Base-by-base conservation (phyloP, 2,329 filamentous ascomycete species). In the Neofusicoccum sp. region DNA sequence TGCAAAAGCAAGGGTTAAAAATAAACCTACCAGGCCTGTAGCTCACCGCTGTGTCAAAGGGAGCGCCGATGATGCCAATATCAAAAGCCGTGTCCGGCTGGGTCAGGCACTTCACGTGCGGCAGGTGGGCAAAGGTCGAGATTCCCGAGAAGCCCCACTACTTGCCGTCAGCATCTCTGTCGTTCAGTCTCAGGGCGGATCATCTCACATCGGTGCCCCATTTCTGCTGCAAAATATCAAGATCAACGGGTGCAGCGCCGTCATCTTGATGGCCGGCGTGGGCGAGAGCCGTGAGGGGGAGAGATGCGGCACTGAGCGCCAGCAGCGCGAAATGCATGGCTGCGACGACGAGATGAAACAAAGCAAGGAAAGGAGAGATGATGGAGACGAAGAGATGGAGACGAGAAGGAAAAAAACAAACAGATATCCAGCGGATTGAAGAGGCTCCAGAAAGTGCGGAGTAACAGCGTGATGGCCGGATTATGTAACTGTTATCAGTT, bases 101-200 rank as follows among this genome's bases (percentile, higher is more conserved):
- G n/a, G 78, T 81, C 52, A 83, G 73, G 70, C 81, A 83, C 31
- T 78, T 74, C 3, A 73, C 75, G 67, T 83, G 79, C 12, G 78
- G 79, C 6, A 83, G 72, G 69, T 83, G 81, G 31, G 81, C 81
- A 65, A 77, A 79, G 12, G 76, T 78, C 11, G 87, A 87, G 66
- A 95, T 90, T 64, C 91, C 91, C 33, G 85, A 84, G 74, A 92
- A 95, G 1, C 81, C 82, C 86, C 86, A 85, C 83, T 85, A 48
- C 16, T 22, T 34, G n/a, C 74, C 4, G 71, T 75, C 43, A 62
- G 61, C 50, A 64, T 69, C 56, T 69, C 47, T 52, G 29, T 11
- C 41, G 7, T 49, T 37, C n/a, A 34, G 33, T 11, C n/a, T n/a
- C 16, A 11, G 9, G n/a, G n/a, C 4, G 29, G 39, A 33, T 12